phyloP scores from a whole-genome alignment of 352 stramenopile genomes.

The Globisporangium irregulare region DNA sequence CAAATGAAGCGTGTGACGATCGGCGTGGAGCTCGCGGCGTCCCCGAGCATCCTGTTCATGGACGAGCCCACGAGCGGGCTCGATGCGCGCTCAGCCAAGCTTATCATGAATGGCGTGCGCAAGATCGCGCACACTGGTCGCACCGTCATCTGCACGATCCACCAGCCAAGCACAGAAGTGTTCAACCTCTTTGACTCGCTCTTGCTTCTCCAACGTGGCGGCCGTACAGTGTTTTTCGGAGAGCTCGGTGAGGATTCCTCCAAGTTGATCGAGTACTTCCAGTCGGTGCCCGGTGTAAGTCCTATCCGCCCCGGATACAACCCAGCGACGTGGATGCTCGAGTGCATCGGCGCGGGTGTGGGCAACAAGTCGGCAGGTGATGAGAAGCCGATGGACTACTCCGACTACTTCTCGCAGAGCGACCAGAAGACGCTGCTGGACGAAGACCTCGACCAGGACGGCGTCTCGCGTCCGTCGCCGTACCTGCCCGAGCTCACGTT shows the following conservation, averaged over 20 bases:
- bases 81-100: conserved; percentile 82
- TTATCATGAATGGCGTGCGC: conserved; percentile 86
- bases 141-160: conserved; percentile 91
- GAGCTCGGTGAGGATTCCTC: conserved; percentile 40
- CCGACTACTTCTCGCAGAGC: conserved; percentile 35
- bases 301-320: conserved; percentile 70
- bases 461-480: conserved; percentile 30
- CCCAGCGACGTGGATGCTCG: conserved; percentile 22
- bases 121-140: conserved; percentile 76
- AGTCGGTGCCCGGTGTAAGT: conserved; percentile 29
- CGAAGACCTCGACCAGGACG: conserved; percentile 39
- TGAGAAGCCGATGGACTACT: conserved; percentile 32
- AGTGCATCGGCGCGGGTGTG: conserved; percentile 28
- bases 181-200: conserved; percentile 89
- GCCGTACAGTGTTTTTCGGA: conserved; percentile 53
- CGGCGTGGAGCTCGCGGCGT: conserved; percentile 88
- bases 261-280: conserved; percentile 57
- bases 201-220: conserved; percentile 67
- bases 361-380: conserved; percentile 23
- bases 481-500: conserved; percentile 41
- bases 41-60: conserved; percentile 83
- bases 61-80: conserved; percentile 89
- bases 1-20: conserved; percentile 74
- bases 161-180: conserved; percentile 88
- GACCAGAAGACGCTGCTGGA: conserved; percentile 34